Evolutionary conservation across 257 asterid genomes (phyloP).

Genomic region (Solanum pinnatisectum): DNA sequence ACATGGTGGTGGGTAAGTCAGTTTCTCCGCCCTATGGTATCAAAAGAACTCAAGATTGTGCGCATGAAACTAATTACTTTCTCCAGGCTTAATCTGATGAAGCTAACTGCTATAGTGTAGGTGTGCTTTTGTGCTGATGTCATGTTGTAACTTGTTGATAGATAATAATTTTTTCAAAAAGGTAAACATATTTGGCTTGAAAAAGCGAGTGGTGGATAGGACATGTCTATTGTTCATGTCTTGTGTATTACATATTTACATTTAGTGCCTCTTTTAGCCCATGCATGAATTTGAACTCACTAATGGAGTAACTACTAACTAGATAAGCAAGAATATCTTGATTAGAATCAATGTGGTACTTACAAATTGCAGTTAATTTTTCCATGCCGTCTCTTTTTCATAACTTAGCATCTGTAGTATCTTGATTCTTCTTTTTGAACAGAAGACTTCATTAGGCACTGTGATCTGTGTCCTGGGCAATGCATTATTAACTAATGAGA

Average conservation of each 20-base stretch:
- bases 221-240: background rate
- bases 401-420: background rate
- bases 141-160: background rate
- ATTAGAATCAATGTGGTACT: background rate
- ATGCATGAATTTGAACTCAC: background rate
- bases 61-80: background rate
- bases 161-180: background rate
- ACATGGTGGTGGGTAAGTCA: background rate
- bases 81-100: background rate
- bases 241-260: background rate
- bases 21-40: background rate
- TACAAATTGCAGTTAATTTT: background rate
- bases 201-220: background rate
- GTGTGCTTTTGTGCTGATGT: background rate
- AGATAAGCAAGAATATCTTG: background rate
- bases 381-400: background rate
- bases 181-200: background rate
- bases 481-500: background rate
- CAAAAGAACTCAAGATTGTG: background rate
- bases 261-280: background rate
- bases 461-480: background rate
- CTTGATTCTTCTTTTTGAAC: background rate
- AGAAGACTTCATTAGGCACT: background rate
- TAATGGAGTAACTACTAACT: background rate
- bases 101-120: background rate